phyloP scores from a whole-genome alignment of 1,139 yeast genomes.

The Taphrina communis region DNA sequence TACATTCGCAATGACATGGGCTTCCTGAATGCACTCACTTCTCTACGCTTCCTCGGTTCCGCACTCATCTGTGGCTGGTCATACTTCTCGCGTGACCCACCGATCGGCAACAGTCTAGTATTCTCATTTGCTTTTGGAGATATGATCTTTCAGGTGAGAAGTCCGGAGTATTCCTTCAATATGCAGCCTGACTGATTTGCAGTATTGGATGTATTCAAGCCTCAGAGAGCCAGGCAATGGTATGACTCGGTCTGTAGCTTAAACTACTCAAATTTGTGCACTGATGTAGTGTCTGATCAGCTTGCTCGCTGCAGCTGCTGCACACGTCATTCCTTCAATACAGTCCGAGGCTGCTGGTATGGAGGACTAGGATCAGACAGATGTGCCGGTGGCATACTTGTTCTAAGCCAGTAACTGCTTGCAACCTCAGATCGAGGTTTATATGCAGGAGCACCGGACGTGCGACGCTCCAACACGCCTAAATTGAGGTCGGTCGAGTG shows the following conservation, averaged over 20 bases:
- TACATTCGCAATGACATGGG: conserved; percentile 32
- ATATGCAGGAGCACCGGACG: neutral
- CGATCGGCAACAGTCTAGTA: conserved; percentile 33
- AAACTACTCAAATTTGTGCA: neutral
- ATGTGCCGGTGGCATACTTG: neutral
- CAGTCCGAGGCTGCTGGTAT: neutral
- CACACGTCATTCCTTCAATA: neutral
- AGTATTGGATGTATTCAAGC: conserved; percentile 30
- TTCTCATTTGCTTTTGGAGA: conserved; percentile 33
- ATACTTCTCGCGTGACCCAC: conserved; percentile 6
- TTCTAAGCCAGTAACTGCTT: neutral
- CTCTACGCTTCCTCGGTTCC: conserved; percentile 27
- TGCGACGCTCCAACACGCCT: neutral
- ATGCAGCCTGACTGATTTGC: neutral
- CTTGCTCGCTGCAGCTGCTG: neutral
- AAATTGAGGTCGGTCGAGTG: neutral
- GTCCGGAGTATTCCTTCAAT: neutral
- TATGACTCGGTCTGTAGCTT: conserved; percentile 5
- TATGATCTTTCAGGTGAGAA: conserved; percentile 25
- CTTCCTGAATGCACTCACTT: conserved; percentile 24
- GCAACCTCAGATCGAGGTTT: neutral
- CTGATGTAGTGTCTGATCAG: neutral
- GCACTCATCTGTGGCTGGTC: conserved; percentile 34
- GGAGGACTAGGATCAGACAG: neutral
- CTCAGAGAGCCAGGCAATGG: conserved; percentile 19